A percentile compares a stretch with the other conserved stretches of the same genome.
Conservation (phyloP, 371 early-diverging fungal species). For the Encephalitozoon romaleae region DNA sequence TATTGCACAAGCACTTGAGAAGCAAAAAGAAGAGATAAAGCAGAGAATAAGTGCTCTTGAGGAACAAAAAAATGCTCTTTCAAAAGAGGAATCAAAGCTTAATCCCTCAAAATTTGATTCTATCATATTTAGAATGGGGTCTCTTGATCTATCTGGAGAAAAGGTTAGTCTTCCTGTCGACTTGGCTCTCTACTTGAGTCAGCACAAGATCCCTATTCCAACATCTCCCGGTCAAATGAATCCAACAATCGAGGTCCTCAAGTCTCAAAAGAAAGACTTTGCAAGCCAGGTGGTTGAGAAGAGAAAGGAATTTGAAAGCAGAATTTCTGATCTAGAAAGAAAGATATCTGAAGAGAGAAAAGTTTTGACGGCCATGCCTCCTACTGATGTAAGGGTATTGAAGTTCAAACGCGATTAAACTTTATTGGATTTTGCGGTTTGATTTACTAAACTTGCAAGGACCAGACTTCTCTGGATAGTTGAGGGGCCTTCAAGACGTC, state of each 20-base stretch:
- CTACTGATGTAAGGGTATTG: slow-evolving; percentile 10
- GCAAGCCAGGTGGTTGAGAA: neutral
- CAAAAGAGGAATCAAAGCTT: slow-evolving; percentile 30
- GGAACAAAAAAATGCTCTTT: slow-evolving; percentile 27
- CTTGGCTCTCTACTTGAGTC: slow-evolving; percentile 10
- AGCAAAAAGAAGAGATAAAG: slow-evolving; percentile 40
- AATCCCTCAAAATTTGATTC: slow-evolving; percentile 52
- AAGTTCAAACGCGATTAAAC: slow-evolving; percentile 11
- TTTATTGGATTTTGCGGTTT: neutral
- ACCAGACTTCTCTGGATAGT: neutral
- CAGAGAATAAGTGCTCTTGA: slow-evolving; percentile 37
- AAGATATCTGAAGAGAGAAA: slow-evolving; percentile 24
- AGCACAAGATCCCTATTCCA: slow-evolving; percentile 34
- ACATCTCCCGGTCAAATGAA: neutral
- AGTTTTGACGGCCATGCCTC: slow-evolving; percentile 18
- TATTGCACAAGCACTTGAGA: slow-evolving; percentile 41
- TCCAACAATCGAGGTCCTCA: neutral
- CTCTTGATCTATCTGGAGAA: neutral
- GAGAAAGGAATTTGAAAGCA: slow-evolving; percentile 3
- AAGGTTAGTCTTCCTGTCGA: slow-evolving; percentile 22
- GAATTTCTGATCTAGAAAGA: slow-evolving; percentile 19
- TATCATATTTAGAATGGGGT: slow-evolving; percentile 12
- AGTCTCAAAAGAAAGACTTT: slow-evolving; percentile 27
- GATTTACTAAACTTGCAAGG: neutral
- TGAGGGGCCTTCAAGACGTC: neutral